Evolutionary conservation across 2,329 filamentous ascomycete species (phyloP), one percentile per base, ranked within the genome.

Genomic region (Aspergillus phoenicis): DNA sequence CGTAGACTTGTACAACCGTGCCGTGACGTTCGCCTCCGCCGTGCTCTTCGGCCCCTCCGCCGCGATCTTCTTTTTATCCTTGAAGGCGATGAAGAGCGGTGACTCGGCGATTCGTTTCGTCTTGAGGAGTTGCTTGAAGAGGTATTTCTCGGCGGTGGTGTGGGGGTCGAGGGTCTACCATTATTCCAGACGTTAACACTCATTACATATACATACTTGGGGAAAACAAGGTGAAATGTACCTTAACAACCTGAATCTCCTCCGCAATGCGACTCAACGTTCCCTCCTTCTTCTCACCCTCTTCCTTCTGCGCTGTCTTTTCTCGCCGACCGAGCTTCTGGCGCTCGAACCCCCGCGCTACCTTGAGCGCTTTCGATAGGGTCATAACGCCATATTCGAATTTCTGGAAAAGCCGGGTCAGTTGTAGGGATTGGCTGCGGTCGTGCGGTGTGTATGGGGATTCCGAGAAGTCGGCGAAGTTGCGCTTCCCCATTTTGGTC

Each of bases 261-360:
- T 78, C 79, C 33, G 82, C 77, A 33, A 88, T 70, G 5, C 85
- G 77, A 20, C 73, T 73, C 62, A 78, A 61, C 5, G 73, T 72
- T 24, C 73, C 70, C 5, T 68, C 64, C 33, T 55, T 53, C 26
- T 15, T 28, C 8, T 84, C 79, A 10, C 77, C 77, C 39, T 81
- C 78, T 7, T 73, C 65, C 5, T 7, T 17, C 43, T 75, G 77
- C 0, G 84, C 84, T 2, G 78, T 80, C 70, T 88, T 88, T 66
- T 83, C 81, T 59, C 86, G 77, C 13, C 86, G 79, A 22, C 85
- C 83, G 60, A 88, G 77, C 70, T 89, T 89, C 73, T 89, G 87
- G 53, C 85, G 78, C 72, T 89, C 87, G 65, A 88, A 86, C 10
- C 83, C 83, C 47, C 84, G 83, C 38, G 84, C 84, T 8, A 83